Evolutionary conservation across 352 stramenopile species (phyloP).

Genomic region (Albugo candida): DNA sequence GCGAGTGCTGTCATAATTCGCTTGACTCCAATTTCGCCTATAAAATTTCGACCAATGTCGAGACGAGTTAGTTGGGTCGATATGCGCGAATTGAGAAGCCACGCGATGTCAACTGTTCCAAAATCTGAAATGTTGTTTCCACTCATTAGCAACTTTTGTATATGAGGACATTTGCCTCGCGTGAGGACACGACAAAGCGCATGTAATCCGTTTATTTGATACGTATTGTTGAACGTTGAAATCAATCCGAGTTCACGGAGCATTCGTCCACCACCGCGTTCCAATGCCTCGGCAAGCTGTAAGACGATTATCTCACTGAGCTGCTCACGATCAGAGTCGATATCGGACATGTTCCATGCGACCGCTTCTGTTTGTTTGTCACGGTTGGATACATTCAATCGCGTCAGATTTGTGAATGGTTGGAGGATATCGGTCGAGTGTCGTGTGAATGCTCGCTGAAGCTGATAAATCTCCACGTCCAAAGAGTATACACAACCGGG

Average conservation of each 20-base stretch:
- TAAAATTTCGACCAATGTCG: slow-evolving; percentile 72
- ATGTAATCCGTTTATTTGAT: slow-evolving; percentile 19
- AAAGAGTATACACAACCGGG: slow-evolving; percentile 27
- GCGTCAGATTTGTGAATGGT: slow-evolving; percentile 33
- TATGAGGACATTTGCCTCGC: slow-evolving; percentile 44
- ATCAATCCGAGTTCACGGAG: slow-evolving; percentile 36
- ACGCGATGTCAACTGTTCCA: slow-evolving; percentile 53
- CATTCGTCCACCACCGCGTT: slow-evolving; percentile 15
- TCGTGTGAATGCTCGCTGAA: slow-evolving; percentile 14
- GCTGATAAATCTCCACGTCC: slow-evolving; percentile 24
- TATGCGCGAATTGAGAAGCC: slow-evolving; percentile 61
- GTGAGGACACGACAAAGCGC: slow-evolving; percentile 35
- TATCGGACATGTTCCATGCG: slow-evolving; percentile 33
- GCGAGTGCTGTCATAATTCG: slow-evolving; percentile 19
- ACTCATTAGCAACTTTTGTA: slow-evolving; percentile 60
- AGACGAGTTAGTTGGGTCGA: slow-evolving; percentile 59
- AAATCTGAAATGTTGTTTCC: slow-evolving; percentile 77
- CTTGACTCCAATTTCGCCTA: slow-evolving; percentile 59
- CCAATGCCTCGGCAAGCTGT: slow-evolving; percentile 19
- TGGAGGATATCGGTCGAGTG: slow-evolving; percentile 9
- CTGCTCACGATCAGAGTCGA: slow-evolving; percentile 33
- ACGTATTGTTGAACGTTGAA: slow-evolving; percentile 53
- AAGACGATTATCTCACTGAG: slow-evolving; percentile 27
- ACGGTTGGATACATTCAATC: slow-evolving; percentile 31
- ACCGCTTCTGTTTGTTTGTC: background rate